A percentile compares a stretch with the other conserved stretches of the same genome.
Conservation (phyloP, 148 eudicot species). For the Vaccinium darrowii region DNA sequence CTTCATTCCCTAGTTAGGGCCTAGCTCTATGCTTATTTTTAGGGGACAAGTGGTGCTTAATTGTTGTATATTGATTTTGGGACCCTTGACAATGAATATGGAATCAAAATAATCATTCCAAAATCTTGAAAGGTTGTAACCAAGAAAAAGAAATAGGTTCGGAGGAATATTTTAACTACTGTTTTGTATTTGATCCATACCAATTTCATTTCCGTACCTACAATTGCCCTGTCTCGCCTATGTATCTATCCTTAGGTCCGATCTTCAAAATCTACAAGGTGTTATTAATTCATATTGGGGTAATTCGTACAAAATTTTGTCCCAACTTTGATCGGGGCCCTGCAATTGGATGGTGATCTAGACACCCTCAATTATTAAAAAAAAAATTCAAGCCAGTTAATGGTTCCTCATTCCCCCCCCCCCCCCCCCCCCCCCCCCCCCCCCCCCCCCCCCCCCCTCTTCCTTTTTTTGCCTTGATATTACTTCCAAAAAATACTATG, state of each 20-base stretch:
- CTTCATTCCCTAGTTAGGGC: slow-evolving; percentile 6
- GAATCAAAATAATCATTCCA: not conserved
- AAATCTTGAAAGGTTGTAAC: not conserved
- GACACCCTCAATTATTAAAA: no score
- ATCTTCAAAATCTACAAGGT: no score
- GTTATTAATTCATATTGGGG: no score
- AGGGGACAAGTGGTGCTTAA: not conserved
- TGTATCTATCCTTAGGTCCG: no score
- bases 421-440: no score
- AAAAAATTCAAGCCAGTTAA: no score
- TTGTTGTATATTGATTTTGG: not conserved
- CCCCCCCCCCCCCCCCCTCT: no score
- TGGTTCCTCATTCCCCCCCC: not conserved
- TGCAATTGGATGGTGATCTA: no score
- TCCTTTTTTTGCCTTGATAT: not conserved
- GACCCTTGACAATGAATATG: not conserved
- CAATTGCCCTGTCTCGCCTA: not conserved
- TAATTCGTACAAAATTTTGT: no score
- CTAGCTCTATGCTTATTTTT: not conserved
- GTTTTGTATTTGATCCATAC: not conserved
- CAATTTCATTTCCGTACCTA: not conserved
- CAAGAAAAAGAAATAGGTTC: not conserved
- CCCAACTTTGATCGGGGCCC: no score
- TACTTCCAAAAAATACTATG: not conserved
- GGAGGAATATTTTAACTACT: not conserved